phyloP scores from a whole-genome alignment of 2,329 filamentous ascomycete species.

The Cytospora piceicola region DNA sequence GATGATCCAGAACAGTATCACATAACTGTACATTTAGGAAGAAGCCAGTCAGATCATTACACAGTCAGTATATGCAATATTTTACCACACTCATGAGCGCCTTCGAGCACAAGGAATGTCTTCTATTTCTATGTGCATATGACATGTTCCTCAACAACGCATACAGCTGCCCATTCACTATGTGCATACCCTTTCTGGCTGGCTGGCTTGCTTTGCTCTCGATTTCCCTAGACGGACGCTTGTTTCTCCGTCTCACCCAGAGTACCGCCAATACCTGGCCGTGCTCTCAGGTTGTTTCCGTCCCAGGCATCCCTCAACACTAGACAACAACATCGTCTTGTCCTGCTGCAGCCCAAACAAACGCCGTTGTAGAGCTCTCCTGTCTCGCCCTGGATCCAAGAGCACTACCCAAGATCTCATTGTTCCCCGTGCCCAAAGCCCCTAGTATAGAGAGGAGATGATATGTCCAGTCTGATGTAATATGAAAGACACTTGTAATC shows the following conservation, averaged over 20 bases:
- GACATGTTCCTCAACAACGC: constrained; percentile 15
- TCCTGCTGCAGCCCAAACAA: constrained; percentile 3
- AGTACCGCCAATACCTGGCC: not conserved
- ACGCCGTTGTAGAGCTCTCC: constrained; percentile 10
- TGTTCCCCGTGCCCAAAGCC: not conserved
- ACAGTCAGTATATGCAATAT: not conserved
- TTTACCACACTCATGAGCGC: not conserved
- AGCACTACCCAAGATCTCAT: not conserved
- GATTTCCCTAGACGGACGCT: not conserved
- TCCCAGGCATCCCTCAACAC: not conserved
- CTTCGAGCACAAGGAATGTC: constrained; percentile 17
- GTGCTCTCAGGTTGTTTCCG: constrained; percentile 5
- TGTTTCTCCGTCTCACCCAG: not conserved
- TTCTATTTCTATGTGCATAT: constrained; percentile 29
- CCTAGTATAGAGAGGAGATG: constrained; percentile 17
- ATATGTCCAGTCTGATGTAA: constrained; percentile 26
- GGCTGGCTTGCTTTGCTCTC: not conserved
- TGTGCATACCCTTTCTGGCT: constrained; percentile 20
- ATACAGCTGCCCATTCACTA: constrained; percentile 3
- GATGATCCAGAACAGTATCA: not conserved
- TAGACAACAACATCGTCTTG: not conserved
- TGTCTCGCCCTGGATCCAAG: constrained; percentile 2
- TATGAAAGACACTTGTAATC: constrained; percentile 3
- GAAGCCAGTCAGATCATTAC: not conserved
- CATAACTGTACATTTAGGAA: not conserved